Evolutionary conservation across 2,329 filamentous ascomycete species (phyloP).

Genomic region (Pseudomassariella vexata): DNA sequence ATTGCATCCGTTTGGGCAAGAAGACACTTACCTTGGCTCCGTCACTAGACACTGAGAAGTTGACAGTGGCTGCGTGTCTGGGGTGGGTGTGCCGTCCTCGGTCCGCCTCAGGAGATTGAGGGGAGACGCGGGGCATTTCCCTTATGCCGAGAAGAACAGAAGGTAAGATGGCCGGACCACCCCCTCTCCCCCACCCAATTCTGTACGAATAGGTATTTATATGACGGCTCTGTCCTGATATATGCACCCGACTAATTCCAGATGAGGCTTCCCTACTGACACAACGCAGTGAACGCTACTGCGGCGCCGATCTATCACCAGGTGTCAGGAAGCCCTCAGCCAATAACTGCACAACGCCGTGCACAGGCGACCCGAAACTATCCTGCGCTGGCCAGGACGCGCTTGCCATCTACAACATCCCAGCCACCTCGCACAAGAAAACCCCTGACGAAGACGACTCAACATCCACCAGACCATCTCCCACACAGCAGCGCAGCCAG

Average conservation of each 20-base stretch:
- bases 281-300: constrained; percentile 17
- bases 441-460: background rate
- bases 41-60: constrained; percentile 9
- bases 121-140: constrained; percentile 7
- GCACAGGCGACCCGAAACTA: constrained; percentile 13
- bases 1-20: constrained; percentile 13
- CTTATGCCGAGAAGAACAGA: constrained; percentile 17
- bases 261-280: background rate
- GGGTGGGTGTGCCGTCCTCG: constrained; percentile 12
- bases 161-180: constrained; percentile 11
- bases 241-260: too few species aligned
- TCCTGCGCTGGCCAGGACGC: constrained; percentile 17
- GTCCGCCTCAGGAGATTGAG: constrained; percentile 6
- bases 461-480: background rate
- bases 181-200: too few species aligned
- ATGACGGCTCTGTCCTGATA: too few species aligned
- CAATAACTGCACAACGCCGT: constrained; percentile 17
- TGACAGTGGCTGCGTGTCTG: constrained; percentile 17
- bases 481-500: background rate
- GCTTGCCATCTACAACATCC: constrained; percentile 14
- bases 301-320: constrained; percentile 12
- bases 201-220: too few species aligned
- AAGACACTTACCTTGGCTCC: constrained; percentile 11
- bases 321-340: constrained; percentile 11
- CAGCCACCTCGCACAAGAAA: background rate